Base-by-base conservation (phyloP, 2,329 filamentous ascomycete species). In the Elsinoe perseae region DNA sequence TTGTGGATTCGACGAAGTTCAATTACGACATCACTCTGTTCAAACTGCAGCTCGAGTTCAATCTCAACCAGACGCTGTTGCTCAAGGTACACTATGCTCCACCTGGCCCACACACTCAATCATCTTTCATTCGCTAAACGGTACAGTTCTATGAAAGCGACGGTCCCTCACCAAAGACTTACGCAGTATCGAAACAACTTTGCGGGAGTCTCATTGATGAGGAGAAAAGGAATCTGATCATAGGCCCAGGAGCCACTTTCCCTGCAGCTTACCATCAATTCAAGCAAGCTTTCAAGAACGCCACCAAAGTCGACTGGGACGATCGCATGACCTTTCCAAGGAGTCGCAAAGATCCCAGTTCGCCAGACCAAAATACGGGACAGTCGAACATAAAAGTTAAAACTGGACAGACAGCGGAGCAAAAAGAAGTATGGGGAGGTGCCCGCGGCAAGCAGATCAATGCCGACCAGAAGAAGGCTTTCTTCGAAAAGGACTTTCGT, bases 1-100 rank as follows among this genome's bases (percentile, higher is more conserved):
- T 86, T 68, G 71, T 69, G 16, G 87, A 93, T 65, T 56, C 64
- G 2, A 78, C 77, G 0, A 79, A 77, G 48, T 87, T 89, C 66
- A 68, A 73, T 3, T 89, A 89, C 69, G 76, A 83, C 55, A 71
- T 87, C 57, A 75, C 76, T 0, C 70, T 93, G 12, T 76, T 77
- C 2, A 80, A 85, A 27, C 66, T 65, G 65, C 79, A 70, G 68
- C 75, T 65, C 36, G 68, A 59, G 3, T 72, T 73, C 9, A 78
- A 78, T 36, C 65, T 70, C 0, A 79, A 80, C 42, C 80, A 89
- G 64, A 80, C 78, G 30, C 84, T 81, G 61, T 58, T 50, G 54
- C 57, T 66, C 5, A 34, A 32, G 16, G 48, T 52, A 52, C 1
- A 2, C 3, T 12, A 52, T 2, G 2, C 3, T 12, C 12, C 20